Conservation (phyloP, 2,329 filamentous ascomycete species). For the Neoscytalidium dimidiatum region DNA sequence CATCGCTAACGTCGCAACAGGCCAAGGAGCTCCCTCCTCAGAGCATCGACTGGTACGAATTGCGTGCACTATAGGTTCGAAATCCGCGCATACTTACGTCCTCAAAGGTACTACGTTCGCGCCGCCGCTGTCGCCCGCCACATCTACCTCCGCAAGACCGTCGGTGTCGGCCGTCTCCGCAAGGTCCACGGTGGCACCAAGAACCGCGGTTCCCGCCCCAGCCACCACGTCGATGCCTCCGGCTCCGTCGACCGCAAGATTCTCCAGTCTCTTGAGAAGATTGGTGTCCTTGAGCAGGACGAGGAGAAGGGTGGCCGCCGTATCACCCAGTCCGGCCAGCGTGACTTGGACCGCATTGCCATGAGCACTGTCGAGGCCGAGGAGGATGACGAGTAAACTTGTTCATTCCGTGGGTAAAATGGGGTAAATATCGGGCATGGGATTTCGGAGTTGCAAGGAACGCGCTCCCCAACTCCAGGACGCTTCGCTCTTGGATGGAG, state of each 20-base stretch:
- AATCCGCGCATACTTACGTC: not conserved
- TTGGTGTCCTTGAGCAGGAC: slow-evolving; percentile 94
- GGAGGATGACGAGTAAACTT: slow-evolving; percentile 43
- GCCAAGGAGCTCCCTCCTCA: slow-evolving; percentile 98
- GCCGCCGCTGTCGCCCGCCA: slow-evolving; percentile 94
- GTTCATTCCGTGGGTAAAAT: not conserved
- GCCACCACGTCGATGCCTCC: slow-evolving; percentile 92
- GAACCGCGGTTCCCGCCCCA: slow-evolving; percentile 92
- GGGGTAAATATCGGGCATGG: slow-evolving; percentile 11
- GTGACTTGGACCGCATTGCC: slow-evolving; percentile 86
- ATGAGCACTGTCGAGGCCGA: slow-evolving; percentile 54
- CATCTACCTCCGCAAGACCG: slow-evolving; percentile 99
- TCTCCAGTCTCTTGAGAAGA: slow-evolving; percentile 98
- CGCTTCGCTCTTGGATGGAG: slow-evolving; percentile 6
- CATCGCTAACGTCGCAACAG: slow-evolving; percentile 41
- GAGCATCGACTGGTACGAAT: slow-evolving; percentile 93
- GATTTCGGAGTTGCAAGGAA: slow-evolving; percentile 12
- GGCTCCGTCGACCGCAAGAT: slow-evolving; percentile 97
- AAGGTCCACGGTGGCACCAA: slow-evolving; percentile 90
- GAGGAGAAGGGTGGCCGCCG: slow-evolving; percentile 98
- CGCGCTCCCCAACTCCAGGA: slow-evolving; percentile 7
- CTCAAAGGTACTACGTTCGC: slow-evolving; percentile 69
- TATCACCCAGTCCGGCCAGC: slow-evolving; percentile 97
- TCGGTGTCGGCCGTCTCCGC: slow-evolving; percentile 95
- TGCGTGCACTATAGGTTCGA: not conserved